phyloP scores from a whole-genome alignment of 768 basidiomycete genomes.

The Phlegmacium glaucopus region DNA sequence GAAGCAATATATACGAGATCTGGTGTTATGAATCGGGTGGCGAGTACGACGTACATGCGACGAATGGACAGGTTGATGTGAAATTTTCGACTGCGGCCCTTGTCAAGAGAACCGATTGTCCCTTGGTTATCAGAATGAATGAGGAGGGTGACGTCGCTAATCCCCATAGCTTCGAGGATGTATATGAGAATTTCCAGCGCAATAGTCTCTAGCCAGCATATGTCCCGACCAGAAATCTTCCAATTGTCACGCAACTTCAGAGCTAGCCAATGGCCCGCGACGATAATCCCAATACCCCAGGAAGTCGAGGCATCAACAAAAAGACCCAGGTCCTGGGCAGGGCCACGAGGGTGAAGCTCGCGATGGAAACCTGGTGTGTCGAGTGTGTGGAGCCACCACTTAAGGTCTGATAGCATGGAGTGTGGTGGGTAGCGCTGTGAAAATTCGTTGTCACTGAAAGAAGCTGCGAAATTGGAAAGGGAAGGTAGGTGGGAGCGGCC shows the following conservation, averaged over 20 bases:
- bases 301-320: slow-evolving; percentile 22
- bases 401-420: slow-evolving; percentile 14
- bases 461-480: slow-evolving; percentile 18
- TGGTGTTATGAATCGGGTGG: neutral
- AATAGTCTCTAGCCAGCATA: slow-evolving; percentile 19
- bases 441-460: slow-evolving; percentile 12
- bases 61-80: slow-evolving; percentile 20
- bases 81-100: slow-evolving; percentile 24
- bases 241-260: slow-evolving; percentile 3
- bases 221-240: slow-evolving; percentile 11
- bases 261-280: neutral
- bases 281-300: slow-evolving; percentile 18
- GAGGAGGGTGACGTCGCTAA: slow-evolving; percentile 11
- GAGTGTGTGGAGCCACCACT: slow-evolving; percentile 23
- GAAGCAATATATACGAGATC: neutral
- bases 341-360: slow-evolving; percentile 7
- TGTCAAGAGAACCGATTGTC: slow-evolving; percentile 25
- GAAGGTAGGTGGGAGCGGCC: slow-evolving; percentile 18
- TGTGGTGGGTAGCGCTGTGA: slow-evolving; percentile 7
- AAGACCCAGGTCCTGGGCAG: slow-evolving; percentile 13
- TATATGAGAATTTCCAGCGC: slow-evolving; percentile 15
- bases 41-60: neutral
- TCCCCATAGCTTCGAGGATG: slow-evolving; percentile 8
- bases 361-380: neutral
- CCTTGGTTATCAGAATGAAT: slow-evolving; percentile 27